Percentiles rank a stretch among this genome's conserved stretches.
Conservation (phyloP, 441 rosid species). For the Viola pubescens region DNA sequence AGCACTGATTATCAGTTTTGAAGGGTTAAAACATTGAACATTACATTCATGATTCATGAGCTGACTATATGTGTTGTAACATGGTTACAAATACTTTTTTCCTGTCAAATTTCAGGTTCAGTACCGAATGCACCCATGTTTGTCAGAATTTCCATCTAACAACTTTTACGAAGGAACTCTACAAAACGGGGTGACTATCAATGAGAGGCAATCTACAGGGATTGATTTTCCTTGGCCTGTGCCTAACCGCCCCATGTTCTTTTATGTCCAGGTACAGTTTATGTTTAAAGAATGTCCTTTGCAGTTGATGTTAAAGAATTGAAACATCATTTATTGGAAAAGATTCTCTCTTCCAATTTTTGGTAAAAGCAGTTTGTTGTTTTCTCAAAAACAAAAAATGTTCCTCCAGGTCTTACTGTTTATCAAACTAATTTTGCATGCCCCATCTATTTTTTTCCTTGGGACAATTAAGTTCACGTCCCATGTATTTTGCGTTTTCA, state of each 20-base stretch:
- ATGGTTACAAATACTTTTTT: too few species aligned
- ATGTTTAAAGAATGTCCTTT: background rate
- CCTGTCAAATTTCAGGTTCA: slow-evolving; percentile 57
- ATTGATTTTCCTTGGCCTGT: slow-evolving; percentile 99
- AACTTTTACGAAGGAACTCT: slow-evolving; percentile 96
- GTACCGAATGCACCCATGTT: slow-evolving; percentile 97
- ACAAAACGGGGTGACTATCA: slow-evolving; percentile 96
- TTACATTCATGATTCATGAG: too few species aligned
- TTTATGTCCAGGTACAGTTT: slow-evolving; percentile 85
- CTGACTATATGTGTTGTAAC: too few species aligned
- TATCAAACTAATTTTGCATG: too few species aligned
- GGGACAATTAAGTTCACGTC: too few species aligned
- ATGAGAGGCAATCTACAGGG: slow-evolving; percentile 90
- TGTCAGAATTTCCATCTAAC: slow-evolving; percentile 98
- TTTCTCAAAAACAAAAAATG: too few species aligned
- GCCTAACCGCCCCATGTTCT: slow-evolving; percentile 97
- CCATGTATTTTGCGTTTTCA: slow-evolving; percentile 7
- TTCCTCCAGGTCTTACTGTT: too few species aligned
- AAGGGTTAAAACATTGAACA: too few species aligned
- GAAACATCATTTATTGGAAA: background rate
- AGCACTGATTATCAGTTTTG: too few species aligned
- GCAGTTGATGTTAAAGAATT: background rate
- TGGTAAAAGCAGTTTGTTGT: too few species aligned
- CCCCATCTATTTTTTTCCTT: too few species aligned
- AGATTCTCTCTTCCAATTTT: too few species aligned